These are phyloP conservation scores for Solanum lycopersicoides DNA, from an alignment of 257 asterid species.

Conservation along the genomic window DNA sequence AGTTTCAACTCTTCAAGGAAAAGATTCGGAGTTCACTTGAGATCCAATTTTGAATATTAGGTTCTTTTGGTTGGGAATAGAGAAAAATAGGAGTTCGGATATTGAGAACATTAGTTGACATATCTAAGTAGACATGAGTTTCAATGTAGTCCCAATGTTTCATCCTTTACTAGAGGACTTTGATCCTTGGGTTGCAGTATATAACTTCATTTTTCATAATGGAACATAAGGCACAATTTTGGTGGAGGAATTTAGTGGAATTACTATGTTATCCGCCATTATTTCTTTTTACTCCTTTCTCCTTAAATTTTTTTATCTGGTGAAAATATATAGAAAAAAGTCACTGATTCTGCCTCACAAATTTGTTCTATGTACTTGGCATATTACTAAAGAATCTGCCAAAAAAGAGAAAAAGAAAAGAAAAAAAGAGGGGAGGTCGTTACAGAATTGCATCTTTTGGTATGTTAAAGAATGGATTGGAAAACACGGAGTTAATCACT, in stretches of 20 bases:
- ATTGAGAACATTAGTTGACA: slow-evolving; percentile 13
- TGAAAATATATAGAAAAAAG: background rate
- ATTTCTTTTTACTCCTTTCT: background rate
- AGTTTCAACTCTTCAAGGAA: slow-evolving; percentile 21
- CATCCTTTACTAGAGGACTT: background rate
- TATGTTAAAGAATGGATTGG: background rate
- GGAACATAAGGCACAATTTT: slow-evolving; percentile 6
- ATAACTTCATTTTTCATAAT: background rate
- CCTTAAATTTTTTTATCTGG: background rate
- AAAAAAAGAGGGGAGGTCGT: background rate
- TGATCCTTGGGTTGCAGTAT: background rate
- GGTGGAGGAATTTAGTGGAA: background rate
- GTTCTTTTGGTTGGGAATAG: slow-evolving; percentile 17
- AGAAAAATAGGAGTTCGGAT: slow-evolving; percentile 20
- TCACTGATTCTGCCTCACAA: background rate
- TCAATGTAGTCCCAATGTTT: background rate
- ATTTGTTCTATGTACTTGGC: background rate
- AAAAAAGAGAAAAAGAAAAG: background rate
- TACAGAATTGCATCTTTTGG: background rate
- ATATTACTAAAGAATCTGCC: background rate
- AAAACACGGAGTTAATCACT: background rate
- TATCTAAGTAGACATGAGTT: background rate
- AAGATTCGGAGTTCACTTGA: slow-evolving; percentile 21
- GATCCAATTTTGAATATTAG: slow-evolving; percentile 46
- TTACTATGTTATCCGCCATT: background rate